Evolutionary conservation across 2,329 filamentous ascomycete genomes (phyloP), one percentile per base, ranked within the genome.

Genomic region (Dactylella cylindrospora): DNA sequence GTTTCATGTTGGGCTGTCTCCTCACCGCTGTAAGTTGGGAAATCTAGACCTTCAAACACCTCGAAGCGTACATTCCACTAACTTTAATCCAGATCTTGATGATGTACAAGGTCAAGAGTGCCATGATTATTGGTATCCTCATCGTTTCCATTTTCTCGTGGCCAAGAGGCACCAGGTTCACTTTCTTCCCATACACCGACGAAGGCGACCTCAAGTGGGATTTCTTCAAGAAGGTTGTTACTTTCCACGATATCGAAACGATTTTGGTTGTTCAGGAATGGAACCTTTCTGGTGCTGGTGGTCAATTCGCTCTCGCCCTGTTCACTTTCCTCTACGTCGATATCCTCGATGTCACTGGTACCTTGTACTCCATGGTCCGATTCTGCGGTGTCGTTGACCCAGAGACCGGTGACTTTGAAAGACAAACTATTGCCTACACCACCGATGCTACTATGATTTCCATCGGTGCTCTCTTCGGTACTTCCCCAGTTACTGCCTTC

Each of bases 241-340:
- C 84, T 19, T 93, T 95, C 76, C 88, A 91, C 70, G 80, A 82
- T 4, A 94, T 95, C 70, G 71, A 78, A 64, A 79, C 80, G 41
- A 84, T 81, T 3, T 78, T 94, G 10, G 79, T 78, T 26, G 88
- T 84, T 1, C 86, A 89, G 70, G 76, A 88, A 54, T 95, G 87
- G 84, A 76, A 86, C 67, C 76, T 94, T 19, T 74, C 78, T 5
- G 77, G 77, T 3, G 83, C 88, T 54, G 83, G 85, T 8, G 82
- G 82, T 2, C 84, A 93, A 70, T 94, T 94, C 69, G 86, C 85
- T 22, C 78, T 93, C 12, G 89, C 89, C 0, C 82, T 94, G 66
- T 84, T 94, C 72, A 94, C 89, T 2, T 94, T 95, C 75, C 78
- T 94, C 17, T 94, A 95, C 69, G 88, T 94, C 66, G 89, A 95